A percentile compares a stretch with the other conserved stretches of the same genome.
phyloP scores from a whole-genome alignment of 768 basidiomycete species.

The Mycena albidolilacea region DNA sequence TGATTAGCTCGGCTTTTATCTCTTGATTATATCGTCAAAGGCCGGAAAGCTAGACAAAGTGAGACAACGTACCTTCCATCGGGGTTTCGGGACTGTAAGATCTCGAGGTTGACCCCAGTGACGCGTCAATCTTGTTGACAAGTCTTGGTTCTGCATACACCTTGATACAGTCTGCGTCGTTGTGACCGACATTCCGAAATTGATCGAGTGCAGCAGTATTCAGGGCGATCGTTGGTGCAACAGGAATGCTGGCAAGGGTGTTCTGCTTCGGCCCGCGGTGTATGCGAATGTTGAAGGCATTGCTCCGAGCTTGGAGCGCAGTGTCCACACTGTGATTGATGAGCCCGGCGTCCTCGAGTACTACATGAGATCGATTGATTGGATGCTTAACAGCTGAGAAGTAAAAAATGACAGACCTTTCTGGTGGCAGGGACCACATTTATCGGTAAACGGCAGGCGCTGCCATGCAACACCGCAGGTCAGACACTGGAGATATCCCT shows the following conservation, averaged over 20 bases:
- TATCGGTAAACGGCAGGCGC: too few species aligned
- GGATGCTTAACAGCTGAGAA: too few species aligned
- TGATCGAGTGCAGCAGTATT: conserved; percentile 14
- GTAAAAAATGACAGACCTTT: too few species aligned
- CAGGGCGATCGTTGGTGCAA: background rate
- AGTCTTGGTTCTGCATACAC: conserved; percentile 18
- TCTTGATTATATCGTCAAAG: background rate
- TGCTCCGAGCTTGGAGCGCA: background rate
- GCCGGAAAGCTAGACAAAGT: background rate
- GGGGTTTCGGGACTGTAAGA: conserved; percentile 15
- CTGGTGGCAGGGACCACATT: too few species aligned
- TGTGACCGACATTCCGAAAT: conserved; percentile 21
- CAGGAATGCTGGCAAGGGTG: background rate
- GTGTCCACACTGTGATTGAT: conserved; percentile 7
- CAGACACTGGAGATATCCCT: background rate
- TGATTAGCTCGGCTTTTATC: conserved; percentile 1
- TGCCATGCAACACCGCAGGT: too few species aligned
- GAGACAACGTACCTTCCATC: conserved; percentile 11
- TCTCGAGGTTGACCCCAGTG: conserved; percentile 18
- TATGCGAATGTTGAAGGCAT: conserved; percentile 4
- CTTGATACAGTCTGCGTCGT: conserved; percentile 17
- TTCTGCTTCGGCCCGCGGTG: conserved; percentile 11
- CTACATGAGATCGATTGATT: too few species aligned
- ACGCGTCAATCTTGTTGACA: conserved; percentile 13
- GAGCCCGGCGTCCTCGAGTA: background rate